phyloP scores from a whole-genome alignment of 176 grass and related monocot species.

The Phoenix roebelenii region DNA sequence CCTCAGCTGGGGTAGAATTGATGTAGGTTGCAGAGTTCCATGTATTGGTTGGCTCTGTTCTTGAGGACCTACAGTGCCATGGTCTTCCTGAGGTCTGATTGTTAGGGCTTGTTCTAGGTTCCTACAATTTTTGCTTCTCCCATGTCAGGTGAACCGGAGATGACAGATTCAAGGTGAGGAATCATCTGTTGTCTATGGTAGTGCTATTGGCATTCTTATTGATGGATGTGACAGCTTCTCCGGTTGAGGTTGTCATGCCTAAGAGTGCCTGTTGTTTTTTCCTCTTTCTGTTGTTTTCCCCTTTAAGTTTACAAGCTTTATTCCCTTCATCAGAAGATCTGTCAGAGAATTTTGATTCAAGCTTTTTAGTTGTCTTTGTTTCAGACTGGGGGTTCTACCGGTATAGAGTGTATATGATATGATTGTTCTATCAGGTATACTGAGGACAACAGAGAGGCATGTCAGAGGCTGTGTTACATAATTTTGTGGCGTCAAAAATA shows the following conservation, averaged over 20 bases:
- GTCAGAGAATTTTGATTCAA: background rate
- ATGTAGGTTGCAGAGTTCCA: conserved; percentile 11
- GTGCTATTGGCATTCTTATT: conserved; percentile 10
- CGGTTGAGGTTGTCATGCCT: too few species aligned
- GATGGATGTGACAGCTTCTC: too few species aligned
- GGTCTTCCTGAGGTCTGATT: conserved; percentile 9
- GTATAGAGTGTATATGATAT: conserved; percentile 45
- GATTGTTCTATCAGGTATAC: conserved; percentile 10
- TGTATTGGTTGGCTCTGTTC: conserved; percentile 6
- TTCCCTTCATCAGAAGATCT: background rate
- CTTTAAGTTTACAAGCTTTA: too few species aligned
- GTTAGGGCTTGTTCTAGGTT: conserved; percentile 19
- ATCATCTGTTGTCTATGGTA: conserved; percentile 11
- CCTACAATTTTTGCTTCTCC: conserved; percentile 10
- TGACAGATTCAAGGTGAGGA: conserved; percentile 12
- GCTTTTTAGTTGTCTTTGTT: background rate
- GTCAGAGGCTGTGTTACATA: conserved; percentile 11
- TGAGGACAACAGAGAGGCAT: background rate
- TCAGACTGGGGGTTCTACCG: conserved; percentile 4
- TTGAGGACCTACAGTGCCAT: conserved; percentile 18
- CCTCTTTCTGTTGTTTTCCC: too few species aligned
- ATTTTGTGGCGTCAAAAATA: background rate
- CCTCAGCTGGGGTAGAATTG: background rate
- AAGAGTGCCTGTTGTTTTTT: too few species aligned
- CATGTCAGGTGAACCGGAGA: conserved; percentile 9